Evolutionary conservation across 2,329 filamentous ascomycete species (phyloP), one percentile per base, ranked within the genome.

Genomic region (Colletotrichum navitas): DNA sequence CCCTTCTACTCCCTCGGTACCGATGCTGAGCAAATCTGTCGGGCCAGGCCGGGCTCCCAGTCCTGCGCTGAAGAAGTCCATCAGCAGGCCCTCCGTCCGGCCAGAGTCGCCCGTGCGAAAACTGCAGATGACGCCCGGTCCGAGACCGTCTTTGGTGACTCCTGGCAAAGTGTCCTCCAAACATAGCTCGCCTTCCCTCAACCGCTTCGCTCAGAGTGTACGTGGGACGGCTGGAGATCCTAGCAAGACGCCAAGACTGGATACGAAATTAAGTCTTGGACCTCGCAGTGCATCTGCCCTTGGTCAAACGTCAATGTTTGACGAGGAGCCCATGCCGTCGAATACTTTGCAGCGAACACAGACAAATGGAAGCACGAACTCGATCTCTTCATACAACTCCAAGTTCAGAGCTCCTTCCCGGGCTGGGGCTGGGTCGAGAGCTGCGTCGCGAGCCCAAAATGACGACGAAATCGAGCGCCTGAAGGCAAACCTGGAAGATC

Each of bases 1-100:
- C 29, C 88, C 92, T 39, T 89, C 91, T 3, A 91, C 88, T 0
- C 88, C 91, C 0, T 88, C 88, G 0, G 76, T 93, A 61, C 88
- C 92, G 66, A 95, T 95, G 78, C 96, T 98, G 83, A 96, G 94
- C 79, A 93, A 97, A 81, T 97, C 95, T 0, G 85, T 97, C 55
- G 94, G 94, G 1, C 93, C 93, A 5, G 77, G 77, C 51, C 88
- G 92, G 78, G 90, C 91, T 36, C 80, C 90, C 32, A 95, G 92
- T 77, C 93, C 94, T 3, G 85, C 89, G 59, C 89, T 91, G 76
- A 95, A 93, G 79, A 90, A 89, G 75, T 83, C 90, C 55, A 55
- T 63, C 12, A 72, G 69, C 39, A 90, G 94, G 69, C 90, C 91
- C 11, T 97, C 95, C 1, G 85, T 97, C n/a, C 92, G 95, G 39